phyloP scores from a whole-genome alignment of 805 yeast genomes.

The Schizosaccharomyces pombe region ASM294v3 CU329670.1:568001-568500 shows the following conservation, averaged over 20 bases:
- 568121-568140: constrained; percentile 66
- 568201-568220: constrained; percentile 42
- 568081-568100: constrained; percentile 72
- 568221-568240: constrained; percentile 21
- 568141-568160: constrained; percentile 74
- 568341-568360: neutral
- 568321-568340: neutral
- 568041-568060: constrained; percentile 90
- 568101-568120: constrained; percentile 56
- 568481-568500: constrained; percentile 29
- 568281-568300: neutral
- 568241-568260: neutral
- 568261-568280: neutral
- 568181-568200: constrained; percentile 36
- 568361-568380: neutral
- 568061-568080: constrained; percentile 63
- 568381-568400: neutral
- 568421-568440: constrained; percentile 18
- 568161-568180: constrained; percentile 61
- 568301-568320: neutral
- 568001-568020: constrained; percentile 78
- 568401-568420: constrained; percentile 6
- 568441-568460: constrained; percentile 19
- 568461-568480: constrained; percentile 6
- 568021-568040: constrained; percentile 49